Evolutionary conservation across 1,284 basidiomycete genomes (phyloP).

Genomic region (Sporisorium sorghi): DNA sequence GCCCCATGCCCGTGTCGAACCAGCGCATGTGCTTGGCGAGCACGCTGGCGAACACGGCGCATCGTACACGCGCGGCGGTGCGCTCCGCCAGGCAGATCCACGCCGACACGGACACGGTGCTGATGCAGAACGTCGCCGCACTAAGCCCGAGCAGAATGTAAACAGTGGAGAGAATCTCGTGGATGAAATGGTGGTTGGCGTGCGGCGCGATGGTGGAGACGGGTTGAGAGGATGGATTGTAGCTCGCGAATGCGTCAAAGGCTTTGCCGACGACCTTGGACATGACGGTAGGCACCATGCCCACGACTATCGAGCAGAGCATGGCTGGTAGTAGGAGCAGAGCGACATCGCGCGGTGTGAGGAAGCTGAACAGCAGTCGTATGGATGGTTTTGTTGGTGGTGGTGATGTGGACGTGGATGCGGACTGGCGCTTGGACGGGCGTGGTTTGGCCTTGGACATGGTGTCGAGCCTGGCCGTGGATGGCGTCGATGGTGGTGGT

Average conservation of each 20-base stretch:
- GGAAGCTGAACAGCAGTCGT: constrained; percentile 53
- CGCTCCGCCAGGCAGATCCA: constrained; percentile 92
- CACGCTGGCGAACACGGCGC: constrained; percentile 79
- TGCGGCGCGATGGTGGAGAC: constrained; percentile 70
- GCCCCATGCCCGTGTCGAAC: constrained; percentile 63
- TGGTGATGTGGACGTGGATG: background rate
- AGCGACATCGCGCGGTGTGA: constrained; percentile 40
- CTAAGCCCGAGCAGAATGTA: constrained; percentile 81
- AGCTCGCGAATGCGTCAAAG: constrained; percentile 81
- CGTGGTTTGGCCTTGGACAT: background rate
- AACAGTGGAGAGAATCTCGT: constrained; percentile 72
- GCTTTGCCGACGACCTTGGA: constrained; percentile 86
- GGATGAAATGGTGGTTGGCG: constrained; percentile 74
- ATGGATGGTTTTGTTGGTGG: constrained; percentile 33
- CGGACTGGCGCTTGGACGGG: background rate
- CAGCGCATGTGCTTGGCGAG: constrained; percentile 78
- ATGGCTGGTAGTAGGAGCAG: constrained; percentile 77
- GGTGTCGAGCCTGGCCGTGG: background rate
- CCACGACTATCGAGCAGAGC: constrained; percentile 77
- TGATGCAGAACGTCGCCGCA: constrained; percentile 77
- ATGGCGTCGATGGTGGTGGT: background rate
- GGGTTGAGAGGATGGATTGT: constrained; percentile 72
- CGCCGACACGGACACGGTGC: constrained; percentile 79
- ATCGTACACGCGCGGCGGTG: constrained; percentile 79
- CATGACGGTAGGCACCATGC: constrained; percentile 91